Evolutionary conservation across 2,329 filamentous ascomycete species (phyloP), one percentile per base, ranked within the genome.

Genomic region (Aspergillus fructus): DNA sequence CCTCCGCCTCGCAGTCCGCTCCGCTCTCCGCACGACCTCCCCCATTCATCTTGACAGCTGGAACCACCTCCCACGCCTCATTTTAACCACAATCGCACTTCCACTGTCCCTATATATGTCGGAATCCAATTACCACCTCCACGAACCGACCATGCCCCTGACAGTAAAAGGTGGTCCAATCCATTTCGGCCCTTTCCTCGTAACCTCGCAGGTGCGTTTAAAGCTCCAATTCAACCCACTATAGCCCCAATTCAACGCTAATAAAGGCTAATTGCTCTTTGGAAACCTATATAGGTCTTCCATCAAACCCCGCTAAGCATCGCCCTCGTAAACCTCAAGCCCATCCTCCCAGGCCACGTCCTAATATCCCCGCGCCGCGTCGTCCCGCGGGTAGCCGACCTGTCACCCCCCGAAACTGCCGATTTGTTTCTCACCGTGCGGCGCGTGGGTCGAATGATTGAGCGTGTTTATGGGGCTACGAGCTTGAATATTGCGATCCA

Each of bases 401-500:
- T 97, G 48, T 85, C 85, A 0, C 66, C 81, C 0, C 78, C 80
- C 17, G 93, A 97, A 78, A 84, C 91, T n/a, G 78, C 80, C 37
- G 93, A 99, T 73, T 85, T 99, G 21, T 96, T 97, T 77, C 74
- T 83, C n/a, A 89, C 93, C 1, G 92, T 96, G 27, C 91, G 94
- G 73, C 85, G 86, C 41, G 87, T 96, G 5, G 88, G 93, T 66
- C 83, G 83, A 47, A 92, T 96, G 79, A 82, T 97, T 7, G 79
- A 84, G 68, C 79, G 79, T 30, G 74, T 86, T 61, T 82, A 83
- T 71, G 70, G 82, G 34, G 89, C 86, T 5, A 86, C 90, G 9
- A 89, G 90, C 59, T 89, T 97, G 77, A 97, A 96, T 71, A 87
- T 99, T 49, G 93, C 93, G 0, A 84, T 99, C n/a, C 94, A 99